Base-by-base conservation (phyloP, 129 eudicot genomes). In the Kitagawia praeruptora region DNA sequence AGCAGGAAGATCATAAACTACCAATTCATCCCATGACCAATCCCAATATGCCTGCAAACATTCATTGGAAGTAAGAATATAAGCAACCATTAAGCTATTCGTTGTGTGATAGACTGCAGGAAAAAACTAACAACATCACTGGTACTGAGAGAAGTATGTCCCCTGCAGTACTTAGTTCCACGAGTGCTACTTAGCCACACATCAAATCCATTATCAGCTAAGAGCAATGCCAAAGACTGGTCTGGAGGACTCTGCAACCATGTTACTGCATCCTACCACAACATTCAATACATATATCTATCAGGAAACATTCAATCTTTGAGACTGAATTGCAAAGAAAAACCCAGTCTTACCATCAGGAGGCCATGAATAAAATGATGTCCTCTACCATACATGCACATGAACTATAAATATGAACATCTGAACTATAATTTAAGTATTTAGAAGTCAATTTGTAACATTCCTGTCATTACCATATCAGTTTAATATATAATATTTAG, bases 21-120 rank as follows among this genome's bases (percentile, higher is more conserved):
- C 88, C 81, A 91, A 86, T 82, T 91, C 96, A 75, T 91, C 96
- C 96, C 93, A 91, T 46, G 93, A 75, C 96, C 91, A 91, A 78
- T 91, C 87, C 97, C 97, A 91, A 70, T 80, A 91, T 28, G 90
- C 90, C 97, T 89, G 51, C 76, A 84, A 48, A 75, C 15, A 0
- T 19, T 42, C 31, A 5, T 53, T 9, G 27, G 58, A 3, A 13
- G 31, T n/a, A 45, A 61, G 14, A 74, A 18, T 64, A 21, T 16
- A 40, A 31, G 25, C 19, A 23, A 46, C 38, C 11, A 45, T 12
- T 39, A 80, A 21, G 39, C 25, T 40, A 72, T 66, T 66, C 13
- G 2, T 37, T 5, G 18, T 16, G 31, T 75, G 38, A 45, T 38
- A 38, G 51, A 16, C 39, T 18, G 38, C 9, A 27, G 14, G 48